Conservation (phyloP, 805 yeast species). For the Teunomyces aglyptinius region DNA sequence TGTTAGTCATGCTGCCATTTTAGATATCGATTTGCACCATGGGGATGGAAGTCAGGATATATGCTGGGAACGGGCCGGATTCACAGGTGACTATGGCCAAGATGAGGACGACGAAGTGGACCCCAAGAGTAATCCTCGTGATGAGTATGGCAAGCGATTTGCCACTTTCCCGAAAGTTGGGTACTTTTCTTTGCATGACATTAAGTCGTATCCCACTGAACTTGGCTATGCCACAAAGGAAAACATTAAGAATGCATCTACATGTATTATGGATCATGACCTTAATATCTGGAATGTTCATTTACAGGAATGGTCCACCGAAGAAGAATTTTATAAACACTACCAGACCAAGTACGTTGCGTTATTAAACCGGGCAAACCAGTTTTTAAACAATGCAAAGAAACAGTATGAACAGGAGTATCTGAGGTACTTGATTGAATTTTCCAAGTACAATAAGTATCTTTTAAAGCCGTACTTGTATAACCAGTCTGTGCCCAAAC, state of each 20-base stretch:
- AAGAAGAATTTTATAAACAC: slow-evolving; percentile 61
- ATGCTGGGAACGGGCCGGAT: slow-evolving; percentile 76
- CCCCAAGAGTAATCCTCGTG: slow-evolving; percentile 31
- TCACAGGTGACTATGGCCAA: slow-evolving; percentile 46
- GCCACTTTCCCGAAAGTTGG: slow-evolving; percentile 63
- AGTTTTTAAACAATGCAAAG: slow-evolving; percentile 53
- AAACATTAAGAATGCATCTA: slow-evolving; percentile 70
- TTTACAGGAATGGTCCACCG: slow-evolving; percentile 59
- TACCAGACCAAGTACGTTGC: slow-evolving; percentile 62
- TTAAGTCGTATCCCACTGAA: slow-evolving; percentile 84
- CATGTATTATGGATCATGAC: slow-evolving; percentile 76
- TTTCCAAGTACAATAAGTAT: slow-evolving; percentile 31
- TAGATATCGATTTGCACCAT: slow-evolving; percentile 84
- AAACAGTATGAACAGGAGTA: slow-evolving; percentile 39
- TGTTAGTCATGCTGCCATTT: slow-evolving; percentile 75
- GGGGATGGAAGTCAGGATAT: slow-evolving; percentile 90
- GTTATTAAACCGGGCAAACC: slow-evolving; percentile 63
- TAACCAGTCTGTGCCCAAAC: slow-evolving; percentile 26
- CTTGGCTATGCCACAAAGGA: slow-evolving; percentile 70
- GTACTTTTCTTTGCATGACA: slow-evolving; percentile 80
- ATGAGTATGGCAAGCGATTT: slow-evolving; percentile 48
- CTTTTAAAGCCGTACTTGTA: slow-evolving; percentile 30
- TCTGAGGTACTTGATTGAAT: slow-evolving; percentile 23
- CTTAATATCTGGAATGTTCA: slow-evolving; percentile 83
- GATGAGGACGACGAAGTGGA: slow-evolving; percentile 44